Evolutionary conservation across 441 rosid genomes (phyloP), one percentile per base, ranked within the genome.

Genomic region (Gossypium trilobum): DNA sequence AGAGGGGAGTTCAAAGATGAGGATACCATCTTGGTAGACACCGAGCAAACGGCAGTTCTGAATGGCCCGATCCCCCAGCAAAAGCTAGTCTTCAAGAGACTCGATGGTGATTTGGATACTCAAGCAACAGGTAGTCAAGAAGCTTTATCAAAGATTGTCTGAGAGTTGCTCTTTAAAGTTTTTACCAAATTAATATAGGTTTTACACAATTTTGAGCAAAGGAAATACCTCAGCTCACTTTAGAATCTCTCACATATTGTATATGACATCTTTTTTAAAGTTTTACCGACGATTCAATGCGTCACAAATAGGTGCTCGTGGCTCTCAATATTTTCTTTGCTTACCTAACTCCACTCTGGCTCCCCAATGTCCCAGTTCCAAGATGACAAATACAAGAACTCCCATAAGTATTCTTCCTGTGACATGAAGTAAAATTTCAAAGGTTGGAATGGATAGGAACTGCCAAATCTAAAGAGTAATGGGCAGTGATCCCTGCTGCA

Each of bases 1-100:
- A 86, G 95, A 78, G 97, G 98, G 2, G 96, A 93, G 50, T 85
- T 89, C 68, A 91, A 85, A 82, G 98, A 93, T 8, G 98, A 89
- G 67, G 98, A 96, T 63, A 59, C 75, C 0, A 36, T 95, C 7
- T 17, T 80, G 62, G 72, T 90, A 3, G 99, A 93, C 77, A 89
- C 97, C 0, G 95, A 91, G 80, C 81, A 88, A 1, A 81, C 83
- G 10, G 89, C 95, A 0, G 84, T 87, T 69, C 73, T 90, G 48
- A 90, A 89, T 31, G 97, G 94, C 16, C 96, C 87, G 64, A 85
- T 85, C 44, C 96, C 98, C 60, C 95, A 88, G 80, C 94, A 89
- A 29, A 93, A 91, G 82, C 89, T 95, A 19, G 80, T 74, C n/a
- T 92, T 95, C 75, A 85, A 82, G 72, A 86, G 79, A 74, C 78